phyloP scores from a whole-genome alignment of 2,329 filamentous ascomycete species.

The Colletotrichum echinochloae region DNA sequence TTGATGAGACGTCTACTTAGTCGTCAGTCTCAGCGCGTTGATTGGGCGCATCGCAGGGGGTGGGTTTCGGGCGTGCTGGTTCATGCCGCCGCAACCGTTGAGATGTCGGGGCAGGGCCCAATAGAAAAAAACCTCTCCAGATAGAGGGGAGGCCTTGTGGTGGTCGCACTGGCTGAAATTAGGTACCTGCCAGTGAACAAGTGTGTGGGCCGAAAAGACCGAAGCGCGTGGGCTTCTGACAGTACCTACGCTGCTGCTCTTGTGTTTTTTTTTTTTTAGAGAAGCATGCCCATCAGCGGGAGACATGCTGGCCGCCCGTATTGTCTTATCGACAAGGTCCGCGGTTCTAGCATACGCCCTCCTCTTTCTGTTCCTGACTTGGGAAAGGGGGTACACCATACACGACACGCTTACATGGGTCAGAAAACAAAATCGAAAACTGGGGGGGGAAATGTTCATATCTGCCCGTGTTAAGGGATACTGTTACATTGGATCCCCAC shows the following conservation, averaged over 20 bases:
- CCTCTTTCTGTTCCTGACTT: neutral
- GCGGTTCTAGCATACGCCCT: neutral
- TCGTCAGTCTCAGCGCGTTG: constrained; percentile 41
- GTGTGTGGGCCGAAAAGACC: neutral
- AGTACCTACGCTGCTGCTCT: neutral
- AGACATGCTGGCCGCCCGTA: constrained; percentile 4
- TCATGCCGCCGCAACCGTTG: constrained; percentile 28
- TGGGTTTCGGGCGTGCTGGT: constrained; percentile 32
- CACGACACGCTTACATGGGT: neutral
- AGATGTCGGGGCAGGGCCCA: neutral
- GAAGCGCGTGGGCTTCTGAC: constrained; percentile 18
- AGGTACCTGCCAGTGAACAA: neutral
- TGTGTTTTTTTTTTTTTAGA: constrained; percentile 2
- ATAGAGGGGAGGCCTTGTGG: neutral
- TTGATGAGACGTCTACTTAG: constrained; percentile 41
- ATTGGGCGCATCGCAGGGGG: constrained; percentile 30
- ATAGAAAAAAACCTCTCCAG: too few species aligned
- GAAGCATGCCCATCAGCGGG: constrained; percentile 5
- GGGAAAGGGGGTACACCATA: neutral
- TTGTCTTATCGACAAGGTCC: constrained; percentile 34
- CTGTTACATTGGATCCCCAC: constrained; percentile 30
- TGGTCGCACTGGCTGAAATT: constrained; percentile 4
- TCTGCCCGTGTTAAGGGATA: constrained; percentile 22
- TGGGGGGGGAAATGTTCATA: neutral
- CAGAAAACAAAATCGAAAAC: neutral